Evolutionary conservation across 768 basidiomycete genomes (phyloP), one percentile per base, ranked within the genome.

Genomic region (Sporobolomyces phaffii): DNA sequence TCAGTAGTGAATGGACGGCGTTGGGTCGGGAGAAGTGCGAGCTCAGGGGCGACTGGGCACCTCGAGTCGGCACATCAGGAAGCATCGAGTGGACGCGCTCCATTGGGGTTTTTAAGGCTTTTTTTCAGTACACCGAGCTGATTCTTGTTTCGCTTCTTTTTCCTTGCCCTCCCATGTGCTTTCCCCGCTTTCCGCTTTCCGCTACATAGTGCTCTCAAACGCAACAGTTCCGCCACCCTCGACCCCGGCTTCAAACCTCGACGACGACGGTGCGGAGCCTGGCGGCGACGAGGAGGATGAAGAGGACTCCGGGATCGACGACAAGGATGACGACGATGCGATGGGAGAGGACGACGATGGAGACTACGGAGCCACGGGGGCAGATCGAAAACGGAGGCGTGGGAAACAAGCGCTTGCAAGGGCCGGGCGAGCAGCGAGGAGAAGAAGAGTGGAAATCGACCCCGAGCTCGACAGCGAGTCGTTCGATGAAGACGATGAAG

Each of bases 281-380:
- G 28, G 11, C 43, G 29, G 22, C 7, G 2, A 41, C 13, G 38
- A 50, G 14, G 24, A 61, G 13, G 60, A 31, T 2, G 52, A 29
- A 20, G 51, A 54, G 24, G 45, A 60, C 44, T 24, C 31, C 9
- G 65, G 59, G 26, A 59, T 60, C 15, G 62, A 64, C 22, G 60
- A 61, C 24, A 63, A 64, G n/a, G 48, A 56, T 8, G 52, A 61
- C n/a, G 63, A 65, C 0, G 68, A 64, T 26, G 29, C 43, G 22
- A 52, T 64, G 60, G 40, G 64, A 75, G 79, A 81, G 51, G 78
- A 77, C 31, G 75, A 88, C 62, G 79, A 85, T 67, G 80, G 81
- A 26, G 81, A 81, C 41, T 85, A 87, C 38, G 90, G 87, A 78
- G 64, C 53, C 24, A 49, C 65, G 8, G 47, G 52, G 22, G 13